Base-by-base conservation (phyloP, 1,284 basidiomycete species). In the Tilletia caries region DNA sequence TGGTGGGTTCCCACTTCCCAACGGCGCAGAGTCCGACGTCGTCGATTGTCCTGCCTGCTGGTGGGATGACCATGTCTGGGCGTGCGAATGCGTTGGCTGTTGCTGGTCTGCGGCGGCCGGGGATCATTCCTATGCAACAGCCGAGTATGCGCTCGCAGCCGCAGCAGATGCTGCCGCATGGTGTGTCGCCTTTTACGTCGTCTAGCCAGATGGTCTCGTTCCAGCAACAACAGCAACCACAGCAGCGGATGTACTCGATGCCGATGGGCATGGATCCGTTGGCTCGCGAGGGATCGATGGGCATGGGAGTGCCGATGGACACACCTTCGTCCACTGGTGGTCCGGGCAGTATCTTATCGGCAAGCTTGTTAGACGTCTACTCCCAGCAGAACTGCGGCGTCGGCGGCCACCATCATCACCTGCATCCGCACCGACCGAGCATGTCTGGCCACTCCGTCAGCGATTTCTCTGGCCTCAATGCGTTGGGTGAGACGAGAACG, bases 401-500 rank as follows among this genome's bases (percentile, higher is more conserved):
- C n/a, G n/a, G n/a, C n/a, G n/a, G n/a, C n/a, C 58, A 62, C 15
- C 58, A 62, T 20, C 58, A 62, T 62, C 58, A 34, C 32, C 6
- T n/a, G 29, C 58, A 62, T 20, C 18, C 27, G 32, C 58, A 62
- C 6, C 58, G 33, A 15, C 32, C 34, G 58, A 33, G 18, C 58
- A 27, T 20, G 20, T 29, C 27, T 37, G 32, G 33, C n/a, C 29
- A 29, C 3, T n/a, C 20, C 12, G 32, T 3, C 27, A 62, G 58
- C 33, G 32, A 29, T 62, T 20, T 10, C 15, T 34, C 32, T 34
- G 27, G 29, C 6, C 29, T 15, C 15, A 33, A 15, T 20, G 29
- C 58, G 29, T 62, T 29, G 32, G 58, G 58, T 29, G 58, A 62
- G 58, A 62, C 58, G 27, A 62, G 58, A 27, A 34, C 58, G 58